Evolutionary conservation across 1,139 yeast genomes (phyloP), one percentile per base, ranked within the genome.

Genomic region (Kodamaea anthophila): DNA sequence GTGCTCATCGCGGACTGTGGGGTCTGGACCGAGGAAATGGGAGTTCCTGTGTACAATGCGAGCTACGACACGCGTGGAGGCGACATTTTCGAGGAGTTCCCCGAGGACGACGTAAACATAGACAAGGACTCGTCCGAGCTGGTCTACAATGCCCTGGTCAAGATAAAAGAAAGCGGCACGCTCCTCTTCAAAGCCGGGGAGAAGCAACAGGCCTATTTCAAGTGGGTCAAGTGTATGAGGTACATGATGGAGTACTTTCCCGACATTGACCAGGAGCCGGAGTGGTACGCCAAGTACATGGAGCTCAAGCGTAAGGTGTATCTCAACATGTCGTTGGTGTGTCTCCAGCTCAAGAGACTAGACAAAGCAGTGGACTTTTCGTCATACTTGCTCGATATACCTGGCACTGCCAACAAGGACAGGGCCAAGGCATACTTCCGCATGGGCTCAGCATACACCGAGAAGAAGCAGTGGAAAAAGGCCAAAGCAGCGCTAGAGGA

Each of bases 241-340:
- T 82, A 81, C 42, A 69, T 78, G 18, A 76, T 77, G 65, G 91
- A 80, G 48, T 74, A 68, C 41, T 63, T 77, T 11, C 93, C 93
- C 0, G 93, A 81, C 44, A 57, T 57, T 21, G 87, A 78, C 27
- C 73, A 77, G 22, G 80, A 78, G 38, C 70, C 74, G 6, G 73
- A 70, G 21, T 61, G 69, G 57, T 66, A 54, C 41, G 39, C 39
- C 3, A 69, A 71, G 41, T 82, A 77, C 44, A 43, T 57, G 23
- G 71, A 64, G 1, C 50, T 80, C 44, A 81, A 80, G 51, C 74
- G 67, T 51, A 77, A 77, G 37, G 35, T 79, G 2, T 80, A 74
- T 42, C 57, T 80, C 39, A 82, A 82, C 43, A 40, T 81, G 16
- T 65, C 83, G 1, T 53, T 82, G 35, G 72, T 65, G 0, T 51